Percentiles rank a stretch among this genome's conserved stretches.
Conservation (phyloP, 257 asterid genomes). For the Nicotiana tabacum region DNA sequence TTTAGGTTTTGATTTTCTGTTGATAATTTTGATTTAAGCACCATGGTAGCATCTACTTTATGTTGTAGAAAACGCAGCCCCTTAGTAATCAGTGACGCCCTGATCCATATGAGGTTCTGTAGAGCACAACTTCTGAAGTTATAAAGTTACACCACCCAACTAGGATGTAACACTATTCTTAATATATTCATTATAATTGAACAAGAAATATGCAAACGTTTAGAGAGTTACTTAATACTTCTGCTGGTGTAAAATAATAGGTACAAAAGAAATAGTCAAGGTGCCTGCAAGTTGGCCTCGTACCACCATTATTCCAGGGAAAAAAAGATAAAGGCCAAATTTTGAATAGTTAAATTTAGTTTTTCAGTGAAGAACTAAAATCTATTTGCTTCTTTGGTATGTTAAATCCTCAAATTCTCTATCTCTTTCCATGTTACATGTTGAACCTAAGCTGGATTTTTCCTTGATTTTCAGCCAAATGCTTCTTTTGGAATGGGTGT, state of each 20-base stretch:
- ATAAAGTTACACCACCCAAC: neutral
- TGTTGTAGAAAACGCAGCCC: neutral
- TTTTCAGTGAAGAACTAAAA: neutral
- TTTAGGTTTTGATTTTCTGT: neutral
- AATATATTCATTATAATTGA: too few relatives aligned
- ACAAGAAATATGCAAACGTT: too few relatives aligned
- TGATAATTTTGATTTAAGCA: neutral
- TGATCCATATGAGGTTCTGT: neutral
- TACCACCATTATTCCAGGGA: neutral
- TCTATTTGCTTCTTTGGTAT: neutral
- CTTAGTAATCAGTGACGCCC: neutral
- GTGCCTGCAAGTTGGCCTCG: neutral
- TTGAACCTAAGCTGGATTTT: neutral
- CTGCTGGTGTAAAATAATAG: neutral
- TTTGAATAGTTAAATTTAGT: neutral
- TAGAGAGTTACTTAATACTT: too few relatives aligned
- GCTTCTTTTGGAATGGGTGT: constrained; percentile 57
- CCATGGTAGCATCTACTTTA: neutral
- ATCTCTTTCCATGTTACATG: neutral
- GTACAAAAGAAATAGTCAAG: neutral
- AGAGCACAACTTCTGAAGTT: neutral
- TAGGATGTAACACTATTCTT: neutral
- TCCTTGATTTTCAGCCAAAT: constrained; percentile 33
- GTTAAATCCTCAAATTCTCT: neutral
- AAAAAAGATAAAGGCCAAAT: neutral